Percentiles rank a stretch among this genome's conserved stretches.
phyloP scores from a whole-genome alignment of 345 rosid genomes.

The Eucalyptus curtisii region DNA sequence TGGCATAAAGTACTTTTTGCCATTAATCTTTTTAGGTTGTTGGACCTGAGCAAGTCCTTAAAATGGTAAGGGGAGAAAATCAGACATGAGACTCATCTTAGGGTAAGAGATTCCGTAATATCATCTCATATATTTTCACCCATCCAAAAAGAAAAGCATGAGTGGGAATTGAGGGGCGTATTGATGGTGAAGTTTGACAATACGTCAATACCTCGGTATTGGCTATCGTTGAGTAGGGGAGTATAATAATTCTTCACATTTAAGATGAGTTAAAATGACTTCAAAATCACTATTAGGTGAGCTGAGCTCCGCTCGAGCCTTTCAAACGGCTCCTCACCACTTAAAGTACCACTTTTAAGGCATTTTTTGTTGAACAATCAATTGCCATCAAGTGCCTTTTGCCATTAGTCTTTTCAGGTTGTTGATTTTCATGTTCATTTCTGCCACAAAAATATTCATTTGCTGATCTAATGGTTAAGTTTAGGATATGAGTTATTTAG shows the following conservation, averaged over 20 bases:
- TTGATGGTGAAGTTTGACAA: too few species aligned
- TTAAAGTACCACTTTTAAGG: neutral
- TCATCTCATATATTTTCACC: too few species aligned
- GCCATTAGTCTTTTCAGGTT: neutral
- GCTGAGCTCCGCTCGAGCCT: too few species aligned
- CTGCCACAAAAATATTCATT: neutral
- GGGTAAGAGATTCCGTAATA: too few species aligned
- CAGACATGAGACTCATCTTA: too few species aligned
- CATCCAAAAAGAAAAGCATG: too few species aligned
- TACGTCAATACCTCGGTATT: accelerated
- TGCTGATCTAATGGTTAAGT: neutral
- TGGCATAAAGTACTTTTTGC: neutral
- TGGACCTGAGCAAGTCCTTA: neutral
- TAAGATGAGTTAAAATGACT: too few species aligned
- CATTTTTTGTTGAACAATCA: neutral
- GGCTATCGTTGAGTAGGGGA: accelerated
- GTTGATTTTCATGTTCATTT: neutral
- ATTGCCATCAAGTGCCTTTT: neutral
- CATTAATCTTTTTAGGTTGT: neutral
- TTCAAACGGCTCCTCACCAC: too few species aligned
- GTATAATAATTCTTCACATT: too few species aligned
- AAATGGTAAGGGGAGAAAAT: too few species aligned
- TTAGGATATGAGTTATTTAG: neutral
- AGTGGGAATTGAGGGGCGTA: accelerated
- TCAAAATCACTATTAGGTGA: too few species aligned